phyloP scores from a whole-genome alignment of 2,329 filamentous ascomycete genomes.

The Boeremia lycopersici region DNA sequence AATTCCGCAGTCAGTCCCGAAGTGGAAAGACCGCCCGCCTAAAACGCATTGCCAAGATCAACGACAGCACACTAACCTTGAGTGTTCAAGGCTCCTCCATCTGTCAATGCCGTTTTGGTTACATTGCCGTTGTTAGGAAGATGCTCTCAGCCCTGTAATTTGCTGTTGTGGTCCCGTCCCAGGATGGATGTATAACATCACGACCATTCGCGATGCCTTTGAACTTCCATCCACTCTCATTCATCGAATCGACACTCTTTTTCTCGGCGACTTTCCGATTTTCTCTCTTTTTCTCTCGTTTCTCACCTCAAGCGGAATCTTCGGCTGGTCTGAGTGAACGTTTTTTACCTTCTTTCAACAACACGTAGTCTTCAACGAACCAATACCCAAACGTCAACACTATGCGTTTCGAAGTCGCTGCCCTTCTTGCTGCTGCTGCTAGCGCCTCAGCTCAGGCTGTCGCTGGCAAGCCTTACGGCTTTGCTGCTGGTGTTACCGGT shows the following conservation, averaged over 20 bases:
- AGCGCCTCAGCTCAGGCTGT: slow-evolving; percentile 28
- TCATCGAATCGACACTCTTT: slow-evolving; percentile 3
- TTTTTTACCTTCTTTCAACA: slow-evolving; percentile 17
- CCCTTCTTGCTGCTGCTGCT: slow-evolving; percentile 23
- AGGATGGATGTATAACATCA: neutral
- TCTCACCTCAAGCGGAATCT: slow-evolving; percentile 25
- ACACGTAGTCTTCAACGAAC: neutral
- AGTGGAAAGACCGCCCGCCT: neutral
- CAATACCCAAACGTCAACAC: neutral
- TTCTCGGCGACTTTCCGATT: slow-evolving; percentile 10
- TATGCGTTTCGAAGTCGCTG: slow-evolving; percentile 29
- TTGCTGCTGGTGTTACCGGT: slow-evolving; percentile 31
- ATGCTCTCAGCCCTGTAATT: slow-evolving; percentile 3
- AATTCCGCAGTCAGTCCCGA: neutral
- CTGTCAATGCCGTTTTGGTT: neutral
- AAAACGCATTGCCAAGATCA: slow-evolving; percentile 6
- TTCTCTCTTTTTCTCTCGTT: slow-evolving; percentile 19
- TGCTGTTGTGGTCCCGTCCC: neutral
- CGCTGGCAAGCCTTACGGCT: slow-evolving; percentile 34
- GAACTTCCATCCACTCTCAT: neutral
- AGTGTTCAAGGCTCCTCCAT: neutral
- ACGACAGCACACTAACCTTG: slow-evolving; percentile 1
- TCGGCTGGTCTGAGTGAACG: slow-evolving; percentile 33
- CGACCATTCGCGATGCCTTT: neutral
- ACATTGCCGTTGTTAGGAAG: neutral